Evolutionary conservation across 2,329 filamentous ascomycete genomes (phyloP), one percentile per base, ranked within the genome.

Genomic region (Beauveria scarabaeidicola): DNA sequence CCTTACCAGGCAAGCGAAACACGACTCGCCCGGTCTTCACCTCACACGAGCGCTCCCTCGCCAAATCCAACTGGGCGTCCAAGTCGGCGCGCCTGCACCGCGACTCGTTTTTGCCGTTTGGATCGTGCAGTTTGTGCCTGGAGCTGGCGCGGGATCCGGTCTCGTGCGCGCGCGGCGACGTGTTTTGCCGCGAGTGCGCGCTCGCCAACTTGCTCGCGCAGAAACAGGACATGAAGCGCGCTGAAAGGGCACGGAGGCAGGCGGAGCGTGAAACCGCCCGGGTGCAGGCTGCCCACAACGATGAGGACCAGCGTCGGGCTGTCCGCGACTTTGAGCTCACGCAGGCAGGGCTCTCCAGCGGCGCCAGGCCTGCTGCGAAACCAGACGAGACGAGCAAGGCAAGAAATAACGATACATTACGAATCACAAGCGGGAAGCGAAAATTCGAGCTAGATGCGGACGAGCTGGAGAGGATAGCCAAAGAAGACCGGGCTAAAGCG

Each of bases 111-210:
- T 84, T 97, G 11, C 87, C 91, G 5, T 96, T 97, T 72, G 90
- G 88, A 58, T 91, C 88, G 23, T 99, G 93, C 76, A 84, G 87
- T 58, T 81, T 99, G 29, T 99, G 93, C 69, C 86, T 97, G 17
- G 84, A 91, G 61, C 83, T 87, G 8, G 89, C 92, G 21, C 83
- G 87, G 32, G 84, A 91, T 51, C 92, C 94, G 0, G 91, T 97
- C 40, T 86, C 90, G 23, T 97, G 93, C 73, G 78, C 82, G 3
- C 83, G 86, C 64, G 93, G 93, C 62, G 92, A 97, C 72, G 80
- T 99, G 15, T 97, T 97, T 77, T 99, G 93, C 73, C 86, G 91
- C 66, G 94, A 97, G 76, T 99, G 93, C 75, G 92, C 91, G 9
- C 83, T 97, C 57, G 86, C 80, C 65, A 96, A 97, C 68, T 85